Percentiles rank a stretch among this genome's conserved stretches.
These are phyloP conservation scores for Ustilago vetiveriae DNA, from an alignment of 1,284 basidiomycete genomes.

Conservation along the genomic window DNA sequence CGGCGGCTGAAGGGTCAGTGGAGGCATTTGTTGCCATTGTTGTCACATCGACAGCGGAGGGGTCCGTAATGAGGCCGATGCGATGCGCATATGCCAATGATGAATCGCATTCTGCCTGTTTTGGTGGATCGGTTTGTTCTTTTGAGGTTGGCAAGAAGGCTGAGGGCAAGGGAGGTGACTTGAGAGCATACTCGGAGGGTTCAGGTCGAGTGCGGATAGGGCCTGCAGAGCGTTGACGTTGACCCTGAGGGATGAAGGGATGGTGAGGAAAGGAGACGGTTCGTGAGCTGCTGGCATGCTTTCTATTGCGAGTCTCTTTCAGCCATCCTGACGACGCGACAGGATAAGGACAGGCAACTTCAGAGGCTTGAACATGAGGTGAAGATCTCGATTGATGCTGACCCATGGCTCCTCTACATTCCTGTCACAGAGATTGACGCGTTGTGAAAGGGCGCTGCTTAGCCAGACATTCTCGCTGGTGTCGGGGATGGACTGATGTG, in stretches of 20 bases:
- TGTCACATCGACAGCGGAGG: too few species aligned
- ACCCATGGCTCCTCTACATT: constrained; percentile 18
- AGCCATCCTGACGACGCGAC: constrained; percentile 19
- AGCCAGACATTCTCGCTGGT: not conserved
- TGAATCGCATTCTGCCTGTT: not conserved
- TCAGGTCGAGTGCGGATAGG: constrained; percentile 16
- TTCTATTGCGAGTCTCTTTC: constrained; percentile 12
- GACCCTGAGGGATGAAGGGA: constrained; percentile 16
- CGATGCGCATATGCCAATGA: not conserved
- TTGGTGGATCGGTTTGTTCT: not conserved
- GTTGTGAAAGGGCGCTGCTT: not conserved
- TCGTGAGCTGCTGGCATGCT: not conserved
- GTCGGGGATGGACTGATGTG: too few species aligned
- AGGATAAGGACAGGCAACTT: constrained; percentile 4
- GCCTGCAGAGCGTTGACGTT: constrained; percentile 19
- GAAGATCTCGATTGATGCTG: constrained; percentile 18
- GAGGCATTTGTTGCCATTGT: too few species aligned
- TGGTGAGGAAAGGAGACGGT: constrained; percentile 8
- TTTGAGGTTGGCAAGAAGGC: not conserved
- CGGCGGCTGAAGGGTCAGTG: not conserved
- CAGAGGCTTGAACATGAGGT: constrained; percentile 1
- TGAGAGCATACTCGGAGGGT: constrained; percentile 9
- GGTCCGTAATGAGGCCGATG: not conserved
- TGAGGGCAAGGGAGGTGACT: not conserved
- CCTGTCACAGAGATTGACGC: not conserved